Conservation (phyloP, 352 stramenopile species). For the Phytophthora syringae region DNA sequence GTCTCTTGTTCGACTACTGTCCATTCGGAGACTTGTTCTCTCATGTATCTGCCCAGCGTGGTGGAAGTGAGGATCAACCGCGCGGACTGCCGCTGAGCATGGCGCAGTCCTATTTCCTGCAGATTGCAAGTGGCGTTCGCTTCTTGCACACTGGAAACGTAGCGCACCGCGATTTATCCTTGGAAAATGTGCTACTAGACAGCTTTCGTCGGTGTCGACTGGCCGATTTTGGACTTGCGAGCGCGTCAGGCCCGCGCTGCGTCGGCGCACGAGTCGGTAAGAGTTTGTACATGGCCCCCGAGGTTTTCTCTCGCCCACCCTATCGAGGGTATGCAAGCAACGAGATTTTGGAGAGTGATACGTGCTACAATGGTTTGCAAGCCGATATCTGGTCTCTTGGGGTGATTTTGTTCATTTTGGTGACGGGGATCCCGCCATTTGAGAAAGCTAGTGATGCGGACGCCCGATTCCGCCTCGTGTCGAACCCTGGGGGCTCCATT, state of each 20-base stretch:
- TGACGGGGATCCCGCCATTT: slow-evolving; percentile 60
- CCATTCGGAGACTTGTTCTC: slow-evolving; percentile 66
- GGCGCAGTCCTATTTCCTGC: slow-evolving; percentile 46
- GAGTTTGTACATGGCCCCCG: slow-evolving; percentile 72
- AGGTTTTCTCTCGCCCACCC: slow-evolving; percentile 43
- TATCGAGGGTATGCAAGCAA: slow-evolving; percentile 2
- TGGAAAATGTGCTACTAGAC: slow-evolving; percentile 75
- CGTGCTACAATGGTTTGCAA: slow-evolving; percentile 53
- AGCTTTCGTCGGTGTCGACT: slow-evolving; percentile 47
- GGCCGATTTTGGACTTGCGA: slow-evolving; percentile 65
- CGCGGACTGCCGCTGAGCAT: slow-evolving; percentile 32
- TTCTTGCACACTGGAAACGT: slow-evolving; percentile 63
- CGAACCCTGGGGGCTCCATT: slow-evolving; percentile 39
- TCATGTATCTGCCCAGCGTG: slow-evolving; percentile 26
- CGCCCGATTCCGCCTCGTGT: slow-evolving; percentile 60
- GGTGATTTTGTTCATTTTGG: slow-evolving; percentile 68
- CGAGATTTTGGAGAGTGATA: slow-evolving; percentile 9
- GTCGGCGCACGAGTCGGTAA: slow-evolving; percentile 55
- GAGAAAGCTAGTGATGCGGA: slow-evolving; percentile 49
- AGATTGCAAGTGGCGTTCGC: slow-evolving; percentile 53
- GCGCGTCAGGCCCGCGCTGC: slow-evolving; percentile 41
- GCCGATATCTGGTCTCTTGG: slow-evolving; percentile 75
- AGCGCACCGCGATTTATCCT: slow-evolving; percentile 68
- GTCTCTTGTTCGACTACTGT: slow-evolving; percentile 74
- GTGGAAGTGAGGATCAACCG: not conserved